A percentile compares a stretch with the other conserved stretches of the same genome.
Conservation (phyloP, 148 eudicot genomes). For the Euryodendron excelsum region DNA sequence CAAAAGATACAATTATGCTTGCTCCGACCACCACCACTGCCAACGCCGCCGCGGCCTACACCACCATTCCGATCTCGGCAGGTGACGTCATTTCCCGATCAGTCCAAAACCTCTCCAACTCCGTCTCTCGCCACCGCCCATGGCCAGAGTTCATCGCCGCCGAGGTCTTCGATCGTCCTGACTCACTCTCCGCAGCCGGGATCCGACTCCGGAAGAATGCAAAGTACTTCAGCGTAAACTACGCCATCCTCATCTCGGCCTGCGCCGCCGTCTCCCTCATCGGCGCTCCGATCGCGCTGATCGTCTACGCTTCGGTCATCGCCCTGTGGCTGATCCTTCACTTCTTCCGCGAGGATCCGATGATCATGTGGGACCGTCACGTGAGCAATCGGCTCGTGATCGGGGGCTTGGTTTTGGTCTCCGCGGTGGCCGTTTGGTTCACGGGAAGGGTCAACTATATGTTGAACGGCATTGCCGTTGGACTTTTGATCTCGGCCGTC, state of each 20-base stretch:
- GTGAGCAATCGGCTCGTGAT: conserved; percentile 30
- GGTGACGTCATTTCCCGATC: conserved; percentile 42
- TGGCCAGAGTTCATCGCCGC: conserved; percentile 41
- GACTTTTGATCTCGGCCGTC: conserved; percentile 22
- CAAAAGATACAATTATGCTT: conserved; percentile 1
- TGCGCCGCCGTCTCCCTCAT: conserved; percentile 26
- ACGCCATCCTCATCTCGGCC: conserved; percentile 1
- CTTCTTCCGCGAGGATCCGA: conserved; percentile 41
- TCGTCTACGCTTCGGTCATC: conserved; percentile 16
- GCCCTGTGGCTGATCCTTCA: conserved; percentile 27
- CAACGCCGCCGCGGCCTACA: conserved; percentile 17
- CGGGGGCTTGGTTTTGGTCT: conserved; percentile 15
- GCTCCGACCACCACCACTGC: conserved; percentile 17
- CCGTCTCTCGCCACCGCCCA: conserved; percentile 43
- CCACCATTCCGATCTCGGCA: conserved; percentile 37
- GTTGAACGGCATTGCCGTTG: conserved; percentile 23
- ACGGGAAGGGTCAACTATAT: conserved; percentile 17
- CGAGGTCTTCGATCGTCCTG: neutral
- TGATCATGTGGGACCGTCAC: conserved; percentile 20
- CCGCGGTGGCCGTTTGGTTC: conserved; percentile 17
- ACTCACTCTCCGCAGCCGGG: neutral
- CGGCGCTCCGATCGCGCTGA: conserved; percentile 19
- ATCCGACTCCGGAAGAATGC: neutral
- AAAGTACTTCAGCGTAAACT: neutral
- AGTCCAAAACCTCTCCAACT: conserved; percentile 34